Evolutionary conservation across 1,139 yeast genomes (phyloP).

Genomic region (Lodderomyces pseudojiufengensis): DNA sequence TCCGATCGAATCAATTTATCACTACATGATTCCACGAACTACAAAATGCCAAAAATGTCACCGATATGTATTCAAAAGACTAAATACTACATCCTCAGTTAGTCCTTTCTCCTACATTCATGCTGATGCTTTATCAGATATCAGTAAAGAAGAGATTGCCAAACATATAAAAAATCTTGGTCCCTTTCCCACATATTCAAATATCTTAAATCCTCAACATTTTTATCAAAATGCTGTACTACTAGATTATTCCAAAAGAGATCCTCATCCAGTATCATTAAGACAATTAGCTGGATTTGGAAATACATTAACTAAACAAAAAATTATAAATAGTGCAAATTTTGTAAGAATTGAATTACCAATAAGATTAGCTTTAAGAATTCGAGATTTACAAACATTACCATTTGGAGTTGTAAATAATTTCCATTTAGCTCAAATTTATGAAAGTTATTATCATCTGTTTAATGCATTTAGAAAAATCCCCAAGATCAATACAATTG

Average conservation of each 20-base stretch:
- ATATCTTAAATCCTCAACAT: constrained; percentile 59
- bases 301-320: constrained; percentile 70
- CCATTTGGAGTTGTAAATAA: constrained; percentile 86
- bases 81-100: constrained; percentile 13
- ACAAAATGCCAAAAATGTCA: neutral
- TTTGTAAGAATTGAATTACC: constrained; percentile 86
- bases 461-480: constrained; percentile 80
- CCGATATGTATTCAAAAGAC: constrained; percentile 1
- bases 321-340: constrained; percentile 76
- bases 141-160: constrained; percentile 39
- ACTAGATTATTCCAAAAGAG: constrained; percentile 56
- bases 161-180: constrained; percentile 38
- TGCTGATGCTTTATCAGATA: constrained; percentile 29
- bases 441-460: constrained; percentile 83
- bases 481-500: constrained; percentile 59
- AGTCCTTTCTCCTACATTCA: constrained; percentile 29
- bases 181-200: constrained; percentile 44
- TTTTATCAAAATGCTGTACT: constrained; percentile 82
- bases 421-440: constrained; percentile 79
- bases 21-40: neutral
- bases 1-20: too few relatives aligned
- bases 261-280: constrained; percentile 86
- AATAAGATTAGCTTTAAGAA: constrained; percentile 74
- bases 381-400: constrained; percentile 72
- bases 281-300: constrained; percentile 90